Evolutionary conservation across 495 filamentous ascomycete species (phyloP), one percentile per base, ranked within the genome.

Genomic region (Tetracladium marchalianum): DNA sequence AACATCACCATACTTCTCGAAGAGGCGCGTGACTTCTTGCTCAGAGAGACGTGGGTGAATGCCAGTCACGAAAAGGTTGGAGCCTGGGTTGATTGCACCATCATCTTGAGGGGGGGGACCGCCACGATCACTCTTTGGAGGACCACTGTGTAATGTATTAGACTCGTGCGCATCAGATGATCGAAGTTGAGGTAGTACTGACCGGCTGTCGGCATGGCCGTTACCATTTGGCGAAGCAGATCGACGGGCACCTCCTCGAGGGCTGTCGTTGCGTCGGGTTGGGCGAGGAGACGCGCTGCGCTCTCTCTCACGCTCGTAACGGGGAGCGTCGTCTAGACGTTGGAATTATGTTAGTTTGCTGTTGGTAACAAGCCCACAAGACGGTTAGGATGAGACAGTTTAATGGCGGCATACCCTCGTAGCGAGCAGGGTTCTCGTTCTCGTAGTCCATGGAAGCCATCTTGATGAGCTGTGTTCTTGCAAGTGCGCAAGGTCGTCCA

Each of bases 51-150:
- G 86, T 35, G 92, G 92, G 64, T 96, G 87, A 57, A 98, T 98
- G 55, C 92, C 92, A 57, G 93, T 98, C 47, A 98, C 92, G 63
- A 98, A 98, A 47, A 98, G 85, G 72, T 98, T 98, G 51, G 93
- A 95, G 57, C 92, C 92, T 46, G 88, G 80, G 67, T 97, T 98
- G 55, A 79, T 58, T 41, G 89, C 82, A 56, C 78, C 84, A 56
- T 88, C 86, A 49, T 90, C 84, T 41, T 85, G 84, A 37, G 85
- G 80, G 3, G 3, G 3, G 42, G 62, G 71, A 43, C 61, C 59
- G 40, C 79, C 73, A 52, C 73, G 65, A 10, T 68, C 62, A 46
- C 72, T 72, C 52, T 76, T 78, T 49, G 68, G 66, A 24, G 60
- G 62, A 50, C 67, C 66, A 49, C 55, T 44, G 57, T 47, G 19